Evolutionary conservation across 768 basidiomycete species (phyloP), one percentile per base, ranked within the genome.

Genomic region (Mycena vitilis): DNA sequence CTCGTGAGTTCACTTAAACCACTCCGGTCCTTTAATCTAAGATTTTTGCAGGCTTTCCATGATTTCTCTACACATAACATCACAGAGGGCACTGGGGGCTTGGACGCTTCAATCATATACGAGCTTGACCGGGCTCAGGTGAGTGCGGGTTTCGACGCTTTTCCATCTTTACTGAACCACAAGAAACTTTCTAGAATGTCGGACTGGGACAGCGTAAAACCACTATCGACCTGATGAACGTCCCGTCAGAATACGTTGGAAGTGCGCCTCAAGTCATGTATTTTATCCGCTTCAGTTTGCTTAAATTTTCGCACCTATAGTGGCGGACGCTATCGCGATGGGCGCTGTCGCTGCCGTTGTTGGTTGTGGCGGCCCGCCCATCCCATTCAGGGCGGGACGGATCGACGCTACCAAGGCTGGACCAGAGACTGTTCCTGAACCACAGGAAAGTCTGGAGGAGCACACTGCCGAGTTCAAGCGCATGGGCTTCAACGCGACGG

Each of bases 31-130:
- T 30, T 30, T 30, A 30, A 2, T 5, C 30, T 30, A 30, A 30
- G 30, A 30, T 30, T 30, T 30, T 30, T 30, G 30, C 30, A 30
- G 30, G 30, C 30, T 2, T 30, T 30, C 5, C 76, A 78, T 49
- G 76, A 77, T 65, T 66, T 69, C 59, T 69, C 75, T 16, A 78
- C 77, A 9, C 72, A 75, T 61, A 63, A 76, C 60, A 56, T 64
- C 2, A 54, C 48, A 22, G 61, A 71, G 16, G 77, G 76, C 20
- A 69, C 72, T 9, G 75, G 77, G 1, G 62, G 56, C 10, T 42
- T 57, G 30, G 38, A 65, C 68, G 22, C 76, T 73, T 36, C 76
- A 4, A 72, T 78, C 45, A 61, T 63, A 4, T 76, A 70, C 63
- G 77, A 77, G 49, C 66, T 65, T n/a, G 55, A 66, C 18, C 53